Percentiles rank a stretch among this genome's conserved stretches.
phyloP scores from a whole-genome alignment of 2,329 filamentous ascomycete species.

The Shiraia sp. region DNA sequence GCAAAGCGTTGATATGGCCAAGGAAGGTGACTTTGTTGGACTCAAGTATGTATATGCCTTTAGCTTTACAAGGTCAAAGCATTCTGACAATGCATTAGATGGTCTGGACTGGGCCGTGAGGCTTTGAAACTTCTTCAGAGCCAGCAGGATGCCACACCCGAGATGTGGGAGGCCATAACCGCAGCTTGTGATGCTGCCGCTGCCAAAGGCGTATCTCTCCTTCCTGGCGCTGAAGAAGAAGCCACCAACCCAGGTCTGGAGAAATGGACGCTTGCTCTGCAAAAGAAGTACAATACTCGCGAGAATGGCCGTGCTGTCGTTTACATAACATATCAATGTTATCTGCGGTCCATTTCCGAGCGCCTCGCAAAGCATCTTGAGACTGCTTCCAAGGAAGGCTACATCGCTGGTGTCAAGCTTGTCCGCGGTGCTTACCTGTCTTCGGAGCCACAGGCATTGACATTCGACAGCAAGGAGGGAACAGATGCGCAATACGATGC shows the following conservation, averaged over 20 bases:
- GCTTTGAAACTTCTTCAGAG: slow-evolving; percentile 69
- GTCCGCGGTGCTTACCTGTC: slow-evolving; percentile 62
- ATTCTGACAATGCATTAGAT: slow-evolving; percentile 50
- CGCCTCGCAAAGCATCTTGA: slow-evolving; percentile 53
- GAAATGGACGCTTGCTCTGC: slow-evolving; percentile 76
- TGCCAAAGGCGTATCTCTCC: slow-evolving; percentile 69
- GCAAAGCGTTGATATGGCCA: slow-evolving; percentile 65
- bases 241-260: slow-evolving; percentile 79
- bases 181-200: slow-evolving; percentile 74
- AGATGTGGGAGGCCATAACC: slow-evolving; percentile 71
- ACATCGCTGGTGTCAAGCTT: slow-evolving; percentile 60
- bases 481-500: slow-evolving; percentile 70
- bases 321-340: slow-evolving; percentile 67
- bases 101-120: slow-evolving; percentile 79
- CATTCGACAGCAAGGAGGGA: slow-evolving; percentile 57
- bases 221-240: slow-evolving; percentile 87
- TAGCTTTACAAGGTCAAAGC: background rate
- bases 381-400: slow-evolving; percentile 51
- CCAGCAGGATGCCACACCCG: slow-evolving; percentile 63
- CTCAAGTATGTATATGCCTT: slow-evolving; percentile 49
- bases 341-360: slow-evolving; percentile 54
- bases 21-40: slow-evolving; percentile 58
- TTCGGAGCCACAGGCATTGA: slow-evolving; percentile 54
- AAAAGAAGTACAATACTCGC: slow-evolving; percentile 71
- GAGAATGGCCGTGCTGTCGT: slow-evolving; percentile 65